phyloP scores from a whole-genome alignment of 2,329 filamentous ascomycete species.

The Trichoderma atroviride region DNA sequence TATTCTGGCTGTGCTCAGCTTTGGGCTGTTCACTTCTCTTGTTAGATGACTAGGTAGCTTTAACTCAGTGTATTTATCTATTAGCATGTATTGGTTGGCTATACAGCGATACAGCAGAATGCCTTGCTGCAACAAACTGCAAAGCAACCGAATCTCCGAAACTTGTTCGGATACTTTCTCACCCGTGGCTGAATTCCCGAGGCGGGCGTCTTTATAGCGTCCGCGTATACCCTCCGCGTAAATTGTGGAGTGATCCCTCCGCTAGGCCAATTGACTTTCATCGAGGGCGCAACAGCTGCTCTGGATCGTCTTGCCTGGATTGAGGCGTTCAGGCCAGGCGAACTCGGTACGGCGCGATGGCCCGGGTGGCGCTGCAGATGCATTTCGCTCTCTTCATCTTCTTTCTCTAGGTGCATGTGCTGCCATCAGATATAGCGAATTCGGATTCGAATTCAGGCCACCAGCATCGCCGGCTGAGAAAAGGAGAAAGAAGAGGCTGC shows the following conservation, averaged over 20 bases:
- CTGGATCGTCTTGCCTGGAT: neutral
- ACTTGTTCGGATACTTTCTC: neutral
- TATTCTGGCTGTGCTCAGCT: neutral
- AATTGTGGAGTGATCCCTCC: neutral
- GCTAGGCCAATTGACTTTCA: neutral
- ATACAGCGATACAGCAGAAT: neutral
- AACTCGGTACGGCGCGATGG: neutral
- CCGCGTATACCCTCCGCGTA: conserved; percentile 9
- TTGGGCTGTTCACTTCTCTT: neutral
- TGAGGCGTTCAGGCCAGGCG: neutral
- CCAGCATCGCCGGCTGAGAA: neutral
- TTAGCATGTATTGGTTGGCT: neutral
- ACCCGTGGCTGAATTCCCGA: neutral
- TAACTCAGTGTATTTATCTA: no score
- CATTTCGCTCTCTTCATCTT: neutral
- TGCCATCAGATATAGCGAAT: no score
- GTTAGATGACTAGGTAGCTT: neutral
- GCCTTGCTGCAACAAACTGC: neutral
- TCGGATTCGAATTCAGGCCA: no score
- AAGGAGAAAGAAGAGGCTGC: neutral
- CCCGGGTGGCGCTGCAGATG: neutral
- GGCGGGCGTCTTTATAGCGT: neutral
- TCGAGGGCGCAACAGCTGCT: neutral
- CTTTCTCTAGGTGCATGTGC: no score
- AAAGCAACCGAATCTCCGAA: neutral